Percentiles rank a stretch among this genome's conserved stretches.
These are phyloP conservation scores for Actinomucor elegans DNA, from an alignment of 371 early-diverging fungal species.

Conservation along the genomic window DNA sequence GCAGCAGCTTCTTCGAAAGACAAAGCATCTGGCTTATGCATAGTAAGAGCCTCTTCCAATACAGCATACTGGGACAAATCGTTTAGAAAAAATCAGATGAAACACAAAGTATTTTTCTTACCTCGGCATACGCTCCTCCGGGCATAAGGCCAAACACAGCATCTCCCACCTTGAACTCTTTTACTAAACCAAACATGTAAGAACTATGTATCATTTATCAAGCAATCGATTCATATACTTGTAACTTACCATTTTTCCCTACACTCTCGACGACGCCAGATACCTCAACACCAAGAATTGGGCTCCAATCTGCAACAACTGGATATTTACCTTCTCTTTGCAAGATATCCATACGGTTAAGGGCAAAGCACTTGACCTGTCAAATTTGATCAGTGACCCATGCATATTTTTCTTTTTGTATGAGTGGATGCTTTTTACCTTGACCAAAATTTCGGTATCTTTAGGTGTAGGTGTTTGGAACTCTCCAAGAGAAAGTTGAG, in stretches of 20 bases:
- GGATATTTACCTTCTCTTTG: conserved; percentile 78
- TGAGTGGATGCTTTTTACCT: conserved; percentile 30
- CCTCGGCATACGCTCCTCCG: conserved; percentile 76
- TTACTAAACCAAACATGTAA: conserved; percentile 25
- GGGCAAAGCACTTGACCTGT: conserved; percentile 58
- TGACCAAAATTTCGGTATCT: conserved; percentile 64
- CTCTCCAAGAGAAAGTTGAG: conserved; percentile 55
- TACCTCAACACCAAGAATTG: conserved; percentile 76
- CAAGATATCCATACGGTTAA: conserved; percentile 79
- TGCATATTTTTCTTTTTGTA: not conserved
- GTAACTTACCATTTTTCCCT: conserved; percentile 47
- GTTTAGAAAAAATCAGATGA: not conserved
- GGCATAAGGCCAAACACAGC: conserved; percentile 70
- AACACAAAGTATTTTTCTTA: conserved; percentile 15
- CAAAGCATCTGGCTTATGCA: conserved; percentile 58
- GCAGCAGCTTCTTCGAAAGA: conserved; percentile 70
- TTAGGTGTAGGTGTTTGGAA: conserved; percentile 53
- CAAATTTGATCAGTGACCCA: not conserved
- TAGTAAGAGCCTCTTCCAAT: conserved; percentile 59
- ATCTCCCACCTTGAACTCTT: conserved; percentile 59
- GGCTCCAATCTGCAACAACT: conserved; percentile 60
- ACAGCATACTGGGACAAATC: conserved; percentile 50
- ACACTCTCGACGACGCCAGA: conserved; percentile 63
- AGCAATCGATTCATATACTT: no score
- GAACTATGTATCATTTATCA: not conserved